Evolutionary conservation across 176 grass and related monocot genomes (phyloP), one percentile per base, ranked within the genome.

Genomic region (Oryza glumipatula): DNA sequence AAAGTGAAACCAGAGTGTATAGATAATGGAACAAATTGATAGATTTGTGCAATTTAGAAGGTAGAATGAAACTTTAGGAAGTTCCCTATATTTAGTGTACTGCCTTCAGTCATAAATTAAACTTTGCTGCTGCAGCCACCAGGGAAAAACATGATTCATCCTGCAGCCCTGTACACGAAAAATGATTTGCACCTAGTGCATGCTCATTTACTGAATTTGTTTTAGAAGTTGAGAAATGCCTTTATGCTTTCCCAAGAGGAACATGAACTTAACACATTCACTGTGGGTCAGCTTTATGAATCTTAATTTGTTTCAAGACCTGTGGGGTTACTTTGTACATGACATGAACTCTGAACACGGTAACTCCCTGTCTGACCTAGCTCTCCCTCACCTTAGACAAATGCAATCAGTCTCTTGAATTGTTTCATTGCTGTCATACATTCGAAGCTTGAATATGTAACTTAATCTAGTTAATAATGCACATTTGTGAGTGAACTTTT

Each of bases 401-500:
- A 4, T 35, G 33, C 30, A 72, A 56, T 79, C n/a, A 77, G 17
- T 70, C 32, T 76, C 30, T 65, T 35, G 23, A 32, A 76, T 48
- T 30, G 39, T 74, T 70, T 21, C 33, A 58, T n/a, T 35, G 14
- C 2, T 0, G 28, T 0, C 54, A 10, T 72, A 5, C 14, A 16
- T 85, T 43, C 65, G 28, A 65, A 69, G 67, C 51, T 48, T 48
- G 22, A 80, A 73, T 44, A 38, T 67, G 36, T 30, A 19, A 33
- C 19, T n/a, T 22, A 32, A 16, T 67, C 35, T 67, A 14, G 47
- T 68, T 69, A 77, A 68, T 5, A 21, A n/a, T 48, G 12, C 2
- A 76, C 70, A 75, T 76, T 33, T 14, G 3, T 74, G 35, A 79
- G 45, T 77, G 13, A 68, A 83, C 41, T 15, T 12, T 12, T 67